Base-by-base conservation (phyloP, 768 basidiomycete species). In the Serendipita sp. region DNA sequence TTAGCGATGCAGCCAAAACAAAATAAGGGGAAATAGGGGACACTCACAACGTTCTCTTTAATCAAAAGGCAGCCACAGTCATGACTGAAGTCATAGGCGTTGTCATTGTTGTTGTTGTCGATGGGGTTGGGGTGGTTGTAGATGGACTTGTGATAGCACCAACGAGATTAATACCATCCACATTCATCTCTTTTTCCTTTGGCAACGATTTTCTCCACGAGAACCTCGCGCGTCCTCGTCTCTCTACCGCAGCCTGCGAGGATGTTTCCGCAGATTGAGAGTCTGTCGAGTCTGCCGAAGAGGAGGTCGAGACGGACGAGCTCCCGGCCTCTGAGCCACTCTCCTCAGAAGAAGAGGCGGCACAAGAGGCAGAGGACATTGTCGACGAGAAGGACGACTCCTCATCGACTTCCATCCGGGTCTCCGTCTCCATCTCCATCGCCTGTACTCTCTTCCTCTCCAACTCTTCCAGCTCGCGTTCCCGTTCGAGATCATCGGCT, bases 171-270 rank as follows among this genome's bases (percentile, higher is more conserved):
- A 7, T 38, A 1, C 34, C 34, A 1, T 38, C 34, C 34, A 38
- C 34, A 38, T 38, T 38, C 5, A 38, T 5, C 5, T 38, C 34
- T 14, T 38, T 38, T 38, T 58, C 53, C 53, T 58, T 58, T 22
- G 53, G 53, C 24, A 58, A 11, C 17, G 53, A 58, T 31, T 58
- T 58, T 11, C 53, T 26, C 53, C 53, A 58, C 53, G 53, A 58
- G 53, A 58, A 58, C 24, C 53, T 22, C 31, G 53, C 53, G 22
- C 53, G 53, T 17, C 53, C 53, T n/a, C 53, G 53, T 24, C 53
- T 22, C n/a, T 58, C 20, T 17, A 20, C 20, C 13, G 53, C 22
- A 13, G 53, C 31, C 2, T 58, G 22, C 45, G 34, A 38, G 17
- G 45, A 48, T 48, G 26, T 17, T n/a, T 48, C 45, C 9, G 7